These are phyloP conservation scores for Beauveria pseudobassiana DNA, from an alignment of 2,329 filamentous ascomycete genomes.

Conservation along the genomic window DNA sequence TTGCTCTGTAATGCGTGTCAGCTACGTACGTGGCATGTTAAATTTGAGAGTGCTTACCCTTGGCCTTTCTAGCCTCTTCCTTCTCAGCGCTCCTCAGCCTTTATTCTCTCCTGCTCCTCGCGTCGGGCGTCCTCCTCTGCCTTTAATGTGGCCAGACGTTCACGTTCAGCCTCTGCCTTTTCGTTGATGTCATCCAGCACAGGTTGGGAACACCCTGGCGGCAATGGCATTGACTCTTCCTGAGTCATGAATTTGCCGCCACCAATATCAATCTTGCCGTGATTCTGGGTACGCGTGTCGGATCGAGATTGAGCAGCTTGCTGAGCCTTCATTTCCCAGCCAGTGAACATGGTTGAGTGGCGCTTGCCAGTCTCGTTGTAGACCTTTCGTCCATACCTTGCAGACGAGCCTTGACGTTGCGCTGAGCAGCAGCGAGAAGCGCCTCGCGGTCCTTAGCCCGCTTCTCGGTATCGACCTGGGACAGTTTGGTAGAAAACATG, in stretches of 20 bases:
- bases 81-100: conserved; percentile 46
- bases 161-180: conserved; percentile 65
- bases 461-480: conserved; percentile 65
- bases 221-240: conserved; percentile 71
- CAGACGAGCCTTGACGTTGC: conserved; percentile 75
- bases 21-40: background rate
- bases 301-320: conserved; percentile 60
- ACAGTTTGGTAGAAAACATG: conserved; percentile 60
- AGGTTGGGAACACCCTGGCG: conserved; percentile 66
- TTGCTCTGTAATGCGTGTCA: conserved; percentile 29
- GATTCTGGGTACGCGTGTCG: conserved; percentile 48
- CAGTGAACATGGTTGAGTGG: conserved; percentile 57
- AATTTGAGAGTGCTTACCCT: conserved; percentile 40
- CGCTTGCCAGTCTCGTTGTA: conserved; percentile 69
- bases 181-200: conserved; percentile 78
- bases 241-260: conserved; percentile 74
- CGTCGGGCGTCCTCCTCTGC: conserved; percentile 51
- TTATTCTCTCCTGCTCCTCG: conserved; percentile 41
- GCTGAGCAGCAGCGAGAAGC: conserved; percentile 70
- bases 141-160: conserved; percentile 57
- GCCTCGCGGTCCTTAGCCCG: conserved; percentile 66
- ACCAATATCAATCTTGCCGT: conserved; percentile 61
- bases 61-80: conserved; percentile 46
- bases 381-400: conserved; percentile 74
- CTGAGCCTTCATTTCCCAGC: conserved; percentile 74